phyloP scores from a whole-genome alignment of 164 flowering plant species.

The Warburgia ugandensis region DNA sequence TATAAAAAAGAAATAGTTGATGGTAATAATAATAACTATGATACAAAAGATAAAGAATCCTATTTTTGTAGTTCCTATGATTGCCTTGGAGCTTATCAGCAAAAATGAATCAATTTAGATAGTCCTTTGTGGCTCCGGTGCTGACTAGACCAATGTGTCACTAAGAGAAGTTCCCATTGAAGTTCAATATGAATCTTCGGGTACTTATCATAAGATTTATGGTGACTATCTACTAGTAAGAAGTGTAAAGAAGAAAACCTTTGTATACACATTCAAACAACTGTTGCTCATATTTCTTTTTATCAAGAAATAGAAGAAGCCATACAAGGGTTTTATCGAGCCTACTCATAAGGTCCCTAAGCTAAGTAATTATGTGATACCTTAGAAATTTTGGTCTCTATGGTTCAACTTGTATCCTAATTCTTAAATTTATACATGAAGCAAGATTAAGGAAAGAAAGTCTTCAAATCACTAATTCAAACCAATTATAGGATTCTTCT shows the following conservation, averaged over 20 bases:
- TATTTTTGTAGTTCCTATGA: too few species aligned
- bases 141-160: conserved; percentile 1
- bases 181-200: conserved; percentile 2
- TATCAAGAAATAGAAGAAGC: conserved; percentile 1
- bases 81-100: too few species aligned
- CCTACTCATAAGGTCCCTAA: background rate
- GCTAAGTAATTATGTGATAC: background rate
- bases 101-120: too few species aligned
- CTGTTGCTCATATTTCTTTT: conserved; percentile 2
- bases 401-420: background rate
- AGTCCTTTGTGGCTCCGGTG: too few species aligned
- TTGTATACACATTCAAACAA: background rate
- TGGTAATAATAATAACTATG: too few species aligned
- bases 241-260: background rate
- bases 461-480: background rate
- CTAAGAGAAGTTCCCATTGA: background rate
- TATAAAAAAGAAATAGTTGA: too few species aligned
- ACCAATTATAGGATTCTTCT: background rate
- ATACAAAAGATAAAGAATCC: too few species aligned
- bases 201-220: conserved; percentile 1
- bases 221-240: background rate
- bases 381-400: background rate
- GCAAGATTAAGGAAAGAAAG: too few species aligned
- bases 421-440: background rate
- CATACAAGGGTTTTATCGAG: background rate